phyloP scores from a whole-genome alignment of 768 basidiomycete species.

The Leccinum imitatum region DNA sequence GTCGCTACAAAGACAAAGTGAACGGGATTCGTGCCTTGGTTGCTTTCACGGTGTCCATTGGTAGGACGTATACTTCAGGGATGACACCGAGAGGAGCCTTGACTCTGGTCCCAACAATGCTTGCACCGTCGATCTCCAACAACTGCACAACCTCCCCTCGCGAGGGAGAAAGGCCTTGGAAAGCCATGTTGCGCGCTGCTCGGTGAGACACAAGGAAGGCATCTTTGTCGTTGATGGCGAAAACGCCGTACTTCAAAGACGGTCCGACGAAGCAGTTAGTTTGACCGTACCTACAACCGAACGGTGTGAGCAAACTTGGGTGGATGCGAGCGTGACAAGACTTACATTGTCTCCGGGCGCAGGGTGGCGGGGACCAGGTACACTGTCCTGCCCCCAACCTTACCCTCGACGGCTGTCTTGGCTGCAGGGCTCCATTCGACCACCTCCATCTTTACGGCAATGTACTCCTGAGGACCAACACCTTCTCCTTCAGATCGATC shows the following conservation, averaged over 20 bases:
- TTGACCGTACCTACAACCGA: slow-evolving; percentile 79
- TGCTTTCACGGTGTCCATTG: slow-evolving; percentile 98
- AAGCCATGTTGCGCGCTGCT: slow-evolving; percentile 96
- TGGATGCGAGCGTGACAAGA: slow-evolving; percentile 6
- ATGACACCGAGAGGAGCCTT: slow-evolving; percentile 81
- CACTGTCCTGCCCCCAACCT: slow-evolving; percentile 77
- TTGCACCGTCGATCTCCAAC: slow-evolving; percentile 73
- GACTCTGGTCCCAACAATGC: slow-evolving; percentile 85
- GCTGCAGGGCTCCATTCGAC: slow-evolving; percentile 77
- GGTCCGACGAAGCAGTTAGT: slow-evolving; percentile 97
- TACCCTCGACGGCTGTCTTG: slow-evolving; percentile 58
- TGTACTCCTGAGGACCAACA: slow-evolving; percentile 93
- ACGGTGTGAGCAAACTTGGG: neutral
- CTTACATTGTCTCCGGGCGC: slow-evolving; percentile 94
- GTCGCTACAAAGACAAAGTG: neutral
- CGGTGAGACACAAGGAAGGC: slow-evolving; percentile 88
- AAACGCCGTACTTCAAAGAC: slow-evolving; percentile 88
- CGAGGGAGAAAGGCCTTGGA: slow-evolving; percentile 78
- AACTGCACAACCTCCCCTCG: slow-evolving; percentile 75
- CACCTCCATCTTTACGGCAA: slow-evolving; percentile 92
- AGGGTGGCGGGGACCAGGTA: slow-evolving; percentile 95
- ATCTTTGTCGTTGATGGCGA: slow-evolving; percentile 81
- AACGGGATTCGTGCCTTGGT: slow-evolving; percentile 61
- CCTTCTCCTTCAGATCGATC: slow-evolving; percentile 95
- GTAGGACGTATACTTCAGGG: slow-evolving; percentile 90